Conservation (phyloP, 2,329 filamentous ascomycete species). For the Stagonosporopsis rhizophila region DNA sequence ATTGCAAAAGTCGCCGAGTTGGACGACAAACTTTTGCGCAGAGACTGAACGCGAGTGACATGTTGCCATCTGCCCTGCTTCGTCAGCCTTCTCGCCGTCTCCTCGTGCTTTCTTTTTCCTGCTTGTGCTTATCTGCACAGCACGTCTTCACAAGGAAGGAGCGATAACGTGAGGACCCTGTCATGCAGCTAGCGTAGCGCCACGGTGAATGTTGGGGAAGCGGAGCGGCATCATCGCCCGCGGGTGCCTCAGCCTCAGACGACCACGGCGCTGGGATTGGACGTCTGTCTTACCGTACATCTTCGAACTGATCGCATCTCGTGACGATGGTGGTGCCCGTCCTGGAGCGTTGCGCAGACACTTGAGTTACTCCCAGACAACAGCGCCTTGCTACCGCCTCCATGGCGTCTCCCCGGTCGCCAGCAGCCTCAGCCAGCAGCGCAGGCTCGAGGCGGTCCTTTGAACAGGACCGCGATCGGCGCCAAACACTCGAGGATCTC, state of each 20-base stretch:
- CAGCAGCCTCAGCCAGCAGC: conserved; percentile 50
- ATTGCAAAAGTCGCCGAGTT: conserved; percentile 4
- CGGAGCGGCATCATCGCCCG: conserved; percentile 6
- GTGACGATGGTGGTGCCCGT: neutral
- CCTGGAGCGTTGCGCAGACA: neutral
- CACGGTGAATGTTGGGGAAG: conserved; percentile 19
- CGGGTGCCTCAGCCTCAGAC: conserved; percentile 4
- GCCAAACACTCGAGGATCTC: conserved; percentile 72
- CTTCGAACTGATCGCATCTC: neutral
- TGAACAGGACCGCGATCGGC: conserved; percentile 40
- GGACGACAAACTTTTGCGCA: conserved; percentile 6
- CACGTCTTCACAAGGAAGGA: conserved; percentile 1
- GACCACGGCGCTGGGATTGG: conserved; percentile 2
- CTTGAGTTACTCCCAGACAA: neutral
- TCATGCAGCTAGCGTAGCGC: conserved; percentile 19
- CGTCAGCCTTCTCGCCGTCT: neutral
- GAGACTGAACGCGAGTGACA: neutral
- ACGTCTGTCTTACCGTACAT: neutral
- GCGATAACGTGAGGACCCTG: conserved; percentile 5
- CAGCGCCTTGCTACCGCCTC: conserved; percentile 1
- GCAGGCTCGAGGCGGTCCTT: conserved; percentile 33
- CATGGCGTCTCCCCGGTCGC: conserved; percentile 53
- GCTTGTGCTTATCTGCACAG: conserved; percentile 4
- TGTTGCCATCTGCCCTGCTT: neutral
- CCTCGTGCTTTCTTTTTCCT: neutral